Base-by-base conservation (phyloP, 2,329 filamentous ascomycete genomes). In the Trichoderma sp. region DNA sequence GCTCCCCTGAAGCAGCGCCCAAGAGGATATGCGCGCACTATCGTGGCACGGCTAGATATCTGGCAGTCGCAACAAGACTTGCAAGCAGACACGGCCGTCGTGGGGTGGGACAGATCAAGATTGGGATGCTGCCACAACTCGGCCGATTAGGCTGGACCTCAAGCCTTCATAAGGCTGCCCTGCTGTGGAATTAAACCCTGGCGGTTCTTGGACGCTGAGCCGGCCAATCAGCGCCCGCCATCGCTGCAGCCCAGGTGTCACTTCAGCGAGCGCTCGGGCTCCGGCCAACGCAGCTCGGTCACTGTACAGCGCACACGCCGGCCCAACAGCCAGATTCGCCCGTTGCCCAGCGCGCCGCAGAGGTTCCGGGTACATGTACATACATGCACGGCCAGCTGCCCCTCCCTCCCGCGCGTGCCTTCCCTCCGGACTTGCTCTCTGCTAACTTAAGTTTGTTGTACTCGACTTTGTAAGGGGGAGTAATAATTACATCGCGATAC, bases 371-470 rank as follows among this genome's bases (percentile, higher is more conserved):
- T 34, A 34, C 32, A 3, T 34, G 64, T 59, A 8, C 32, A 32
- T 32, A 66, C 54, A 59, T 51, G n/a, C 21, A 43, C 63, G 6
- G 16, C 39, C 39, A 59, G 37, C 37, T 59, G 65, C 65, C 55
- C 55, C 55, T 66, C 68, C 68, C 68, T 69, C 68, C 49, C 56
- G 64, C 68, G 63, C 68, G 51, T 66, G 55, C 68, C 60, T 69
- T 65, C 68, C 61, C 55, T 66, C 54, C 64, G 54, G 64, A 59
- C 54, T 66, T 66, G 39, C 64, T 66, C 60, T 32, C 34, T 51
- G 24, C 26, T 26, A 10, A 43, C 39, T n/a, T 26, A 10, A 43
- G 18, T n/a, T 43, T 43, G 39, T 58, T 58, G 28, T 59, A 39
- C 37, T 34, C 39, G 32, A 30, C 37, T 49, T 59, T 58, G 37